Conservation (phyloP, 352 stramenopile species). For the Phytophthora capsici region DNA sequence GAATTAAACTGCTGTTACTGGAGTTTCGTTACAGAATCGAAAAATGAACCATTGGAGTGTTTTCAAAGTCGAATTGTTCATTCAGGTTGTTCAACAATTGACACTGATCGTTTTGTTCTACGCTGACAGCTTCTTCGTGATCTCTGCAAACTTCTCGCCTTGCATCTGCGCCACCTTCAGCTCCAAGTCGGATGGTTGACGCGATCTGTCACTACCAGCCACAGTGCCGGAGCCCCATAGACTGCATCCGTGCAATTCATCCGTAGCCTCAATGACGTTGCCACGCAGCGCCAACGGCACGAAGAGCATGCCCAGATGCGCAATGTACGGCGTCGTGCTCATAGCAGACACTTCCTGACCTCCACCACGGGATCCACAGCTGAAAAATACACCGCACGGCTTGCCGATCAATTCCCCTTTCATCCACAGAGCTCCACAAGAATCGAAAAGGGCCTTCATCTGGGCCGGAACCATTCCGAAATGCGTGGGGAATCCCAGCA, state of each 20-base stretch:
- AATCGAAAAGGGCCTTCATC: conserved; percentile 87
- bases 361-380: conserved; percentile 63
- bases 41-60: no score
- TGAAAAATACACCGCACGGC: conserved; percentile 82
- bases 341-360: conserved; percentile 88
- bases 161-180: conserved; percentile 71
- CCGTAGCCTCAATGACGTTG: conserved; percentile 39
- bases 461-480: conserved; percentile 83
- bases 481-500: conserved; percentile 83
- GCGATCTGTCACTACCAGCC: conserved; percentile 73
- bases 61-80: no score
- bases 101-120: neutral
- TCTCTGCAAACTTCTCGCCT: conserved; percentile 77
- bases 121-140: conserved; percentile 72
- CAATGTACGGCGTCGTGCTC: conserved; percentile 77
- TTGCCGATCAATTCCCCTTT: conserved; percentile 79
- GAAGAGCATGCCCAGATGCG: conserved; percentile 90
- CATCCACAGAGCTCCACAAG: conserved; percentile 76
- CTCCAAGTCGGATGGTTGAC: conserved; percentile 77
- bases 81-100: no score
- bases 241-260: conserved; percentile 68
- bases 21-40: no score
- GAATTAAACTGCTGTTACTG: no score
- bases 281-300: conserved; percentile 61
- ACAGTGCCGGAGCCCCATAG: conserved; percentile 82